Evolutionary conservation across 148 eudicot genomes (phyloP), one percentile per base, ranked within the genome.

Genomic region (Rhododendron ovatum): DNA sequence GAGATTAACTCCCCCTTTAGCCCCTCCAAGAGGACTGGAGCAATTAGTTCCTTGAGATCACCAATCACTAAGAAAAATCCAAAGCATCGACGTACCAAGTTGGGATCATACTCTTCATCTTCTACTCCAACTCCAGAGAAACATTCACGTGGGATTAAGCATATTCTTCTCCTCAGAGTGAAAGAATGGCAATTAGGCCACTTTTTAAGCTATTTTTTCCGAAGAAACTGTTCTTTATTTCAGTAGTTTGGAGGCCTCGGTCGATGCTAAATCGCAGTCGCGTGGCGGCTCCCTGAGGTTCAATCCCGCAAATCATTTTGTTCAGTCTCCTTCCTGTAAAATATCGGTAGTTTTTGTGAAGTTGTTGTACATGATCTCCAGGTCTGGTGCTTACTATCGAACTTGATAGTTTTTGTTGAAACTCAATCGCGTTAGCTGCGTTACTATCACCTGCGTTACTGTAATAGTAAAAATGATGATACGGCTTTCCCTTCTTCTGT

Each of bases 61-160:
- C 39, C 39, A 2, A 37, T 37, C 39, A 37, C 39, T 37, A 37
- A 37, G 39, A 37, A 37, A 37, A 37, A 37, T 37, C 39, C 39
- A 37, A 37, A 37, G 39, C 39, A 37, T 37, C 39, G 39, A 37
- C 39, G 4, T 37, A 37, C 39, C 39, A 37, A 37, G 39, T 37
- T 37, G 39, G 39, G 39, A 2, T 95, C 99, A 4, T 91, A 91
- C 18, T 91, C 95, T 57, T 83, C 93, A 5, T 93, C 98, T 78
- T 90, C 93, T 61, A 88, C 93, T 15, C 92, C 94, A 5, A 95
- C 99, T 22, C 98, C 95, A 0, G 99, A 95, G 90, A 97, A 94
- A 89, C 93, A 93, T 47, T 75, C 94, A 7, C 98, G 96, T 65
- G 98, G 98, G 22, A 91, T 97, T 83, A 94, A 39, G 90, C 89